Base-by-base conservation (phyloP, 2,329 filamentous ascomycete species). In the Onygenales sp. region DNA sequence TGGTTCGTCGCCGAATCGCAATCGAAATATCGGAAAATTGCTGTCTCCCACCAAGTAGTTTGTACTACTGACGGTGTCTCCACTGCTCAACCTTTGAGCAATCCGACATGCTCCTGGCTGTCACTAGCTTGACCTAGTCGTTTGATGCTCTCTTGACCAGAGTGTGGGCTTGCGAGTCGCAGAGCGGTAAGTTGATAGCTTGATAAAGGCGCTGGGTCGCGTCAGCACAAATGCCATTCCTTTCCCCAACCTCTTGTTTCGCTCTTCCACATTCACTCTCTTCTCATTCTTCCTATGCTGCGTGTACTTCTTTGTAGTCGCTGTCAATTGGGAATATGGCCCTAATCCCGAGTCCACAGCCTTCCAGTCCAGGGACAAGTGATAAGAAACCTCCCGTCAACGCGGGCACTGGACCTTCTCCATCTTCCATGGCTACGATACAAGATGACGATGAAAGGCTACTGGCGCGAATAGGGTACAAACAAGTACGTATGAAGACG, bases 381-480 rank as follows among this genome's bases (percentile, higher is more conserved):
- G 39, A 21, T n/a, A 47, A 51, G 42, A 54, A 57, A 43, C 14
- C 7, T 34, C 36, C 34, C 14, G 17, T 11, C 5, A 57, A 52
- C 34, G 33, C 43, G 27, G 17, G n/a, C 33, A n/a, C 21, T 14
- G 39, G 40, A 32, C 44, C 51, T n/a, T 11, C 21, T 44, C 27
- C 52, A 17, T 49, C 60, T n/a, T 34, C 61, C 32, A 73, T 73
- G 70, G 64, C 67, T 9, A 63, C 65, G 6, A 77, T 79, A 54
- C 66, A 74, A 39, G 74, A 84, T 60, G 78, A 82, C 50, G 81
- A 84, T 56, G 81, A 83, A 63, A 74, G 77, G 39, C 66, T 83
- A 32, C 70, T 84, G 17, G 79, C 79, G 53, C 76, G 78, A 52
- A 83, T 84, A 61, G 81, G 81, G 33, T 84, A 84, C 63, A 80